Evolutionary conservation across 1,139 yeast genomes (phyloP), one percentile per base, ranked within the genome.

Genomic region (Yueomyces sp.): DNA sequence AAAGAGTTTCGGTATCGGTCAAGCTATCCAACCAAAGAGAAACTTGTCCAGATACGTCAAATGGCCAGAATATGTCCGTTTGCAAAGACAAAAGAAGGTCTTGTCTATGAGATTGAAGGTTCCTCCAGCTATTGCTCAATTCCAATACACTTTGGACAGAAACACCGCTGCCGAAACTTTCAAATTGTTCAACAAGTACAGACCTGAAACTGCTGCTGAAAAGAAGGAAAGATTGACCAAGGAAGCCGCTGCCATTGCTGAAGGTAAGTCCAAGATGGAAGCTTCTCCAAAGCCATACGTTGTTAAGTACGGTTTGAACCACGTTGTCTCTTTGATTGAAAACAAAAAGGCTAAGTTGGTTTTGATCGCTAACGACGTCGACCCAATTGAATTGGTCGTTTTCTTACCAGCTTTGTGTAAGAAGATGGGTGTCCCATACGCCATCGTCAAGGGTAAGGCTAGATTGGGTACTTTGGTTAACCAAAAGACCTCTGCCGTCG

Each of bases 391-490:
- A 75, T 78, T 89, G 68, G 97, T 89, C 60, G 75, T 89, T 59
- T 89, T 84, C 81, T 76, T 89, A 60, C 97, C 97, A 67, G 96
- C 97, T 70, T 80, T 89, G 66, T 89, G 96, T 78, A 85, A 91
- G 77, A 89, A 89, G 82, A 81, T 89, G 93, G 97, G 97, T 73
- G 87, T 91, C 58, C 97, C 97, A 69, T 89, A 87, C 76, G 96
- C 96, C 59, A 83, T 89, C 67, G 86, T 89, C 64, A 89, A 89
- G 80, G 96, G 96, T 72, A 89, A 87, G 82, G 96, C 96, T 56
- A 86, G 96, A 80, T 81, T 89, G 65, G 96, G 96, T 62, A 84
- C 96, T 63, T 79, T 89, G 63, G 96, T 87, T 54, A 95, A 87
- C 85, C 78, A 86, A 76, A 89, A 89, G 83, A 87, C 91, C 64